Evolutionary conservation across 768 basidiomycete genomes (phyloP), one percentile per base, ranked within the genome.

Genomic region (Podaxis pistillaris): DNA sequence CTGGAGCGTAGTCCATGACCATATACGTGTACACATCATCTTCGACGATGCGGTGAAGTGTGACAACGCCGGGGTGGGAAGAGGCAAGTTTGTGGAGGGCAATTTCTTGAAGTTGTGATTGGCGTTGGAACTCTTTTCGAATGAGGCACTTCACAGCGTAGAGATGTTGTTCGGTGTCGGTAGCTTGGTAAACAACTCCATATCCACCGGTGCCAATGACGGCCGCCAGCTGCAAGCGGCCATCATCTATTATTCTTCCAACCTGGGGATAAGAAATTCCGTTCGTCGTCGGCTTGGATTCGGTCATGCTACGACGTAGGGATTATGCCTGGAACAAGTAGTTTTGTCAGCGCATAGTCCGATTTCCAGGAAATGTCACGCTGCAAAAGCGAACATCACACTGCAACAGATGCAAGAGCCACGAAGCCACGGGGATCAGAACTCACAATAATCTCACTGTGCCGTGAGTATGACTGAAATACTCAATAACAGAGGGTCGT

Each of bases 201-300:
- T 97, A 98, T 24, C 96, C 96, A 12, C 96, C 96, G 37, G 91
- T 86, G 38, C 96, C 96, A 55, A 98, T 85, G 65, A 96, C 83
- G 69, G 91, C 86, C 68, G 91, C 84, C 64, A 98, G 88, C 74
- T 94, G 85, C 63, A 98, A 85, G 54, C 85, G 78, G 67, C 87
- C 88, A 65, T 85, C 82, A 81, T 96, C 93, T 79, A 98, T 93
- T 72, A 86, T 75, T 65, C 89, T 88, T 50, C 95, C 95, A 64
- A 90, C 76, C 66, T 81, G 76, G 52, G 86, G 86, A 59, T 80
- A 79, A 38, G 68, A 63, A 15, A 71, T 55, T 40, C 66, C 55
- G 52, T 59, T 12, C 8, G 62, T 53, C 17, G 56, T 36, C 24
- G 69, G 41, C 13, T 67, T 57, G 52, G 68, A 68, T 57, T 69